Base-by-base conservation (phyloP, 768 basidiomycete genomes). In the Termitomyces sp. region DNA sequence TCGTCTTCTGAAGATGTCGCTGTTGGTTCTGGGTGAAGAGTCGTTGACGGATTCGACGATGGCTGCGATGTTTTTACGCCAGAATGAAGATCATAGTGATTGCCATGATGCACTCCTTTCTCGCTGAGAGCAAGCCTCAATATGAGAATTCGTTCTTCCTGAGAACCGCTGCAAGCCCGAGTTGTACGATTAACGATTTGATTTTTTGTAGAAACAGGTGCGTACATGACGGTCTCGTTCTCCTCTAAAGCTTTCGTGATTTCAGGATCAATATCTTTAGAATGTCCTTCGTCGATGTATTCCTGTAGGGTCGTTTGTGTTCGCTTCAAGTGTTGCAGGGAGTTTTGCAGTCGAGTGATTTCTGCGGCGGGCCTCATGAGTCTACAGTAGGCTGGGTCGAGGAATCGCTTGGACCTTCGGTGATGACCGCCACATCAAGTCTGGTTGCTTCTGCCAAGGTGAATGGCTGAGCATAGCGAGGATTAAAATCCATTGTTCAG, bases 401-500 rank as follows among this genome's bases (percentile, higher is more conserved):
- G 55, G 20, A 36, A 42, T 20, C 37, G 31, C 31, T 62, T 61
- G 53, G 54, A 90, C 91, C 91, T 80, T 90, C 86, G 48, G 80
- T 81, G 55, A 91, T 87, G 10, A 84, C 78, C 16, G 79, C 68
- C 6, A 87, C 80, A 62, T 90, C 88, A 53, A 93, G 75, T 18
- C 71, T 72, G 31, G 81, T 71, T 0, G 88, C 90, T 63, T 92
- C 81, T 34, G 71, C 65, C 34, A 90, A 67, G 6, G 88, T 83
- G 69, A 92, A 94, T 1, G 91, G 92, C 62, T 94, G 91, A 10
- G 76, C 61, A 70, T 87, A 84, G 42, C 80, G 83, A 36, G 88
- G 86, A 47, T 62, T 73, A 69, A 84, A 90, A 44, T 88, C 85
- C 87, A 89, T 87, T 58, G 50, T 32, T 32, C n/a, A 37, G n/a